Evolutionary conservation across 2,329 filamentous ascomycete genomes (phyloP).

Genomic region (Neurospora sp.): DNA sequence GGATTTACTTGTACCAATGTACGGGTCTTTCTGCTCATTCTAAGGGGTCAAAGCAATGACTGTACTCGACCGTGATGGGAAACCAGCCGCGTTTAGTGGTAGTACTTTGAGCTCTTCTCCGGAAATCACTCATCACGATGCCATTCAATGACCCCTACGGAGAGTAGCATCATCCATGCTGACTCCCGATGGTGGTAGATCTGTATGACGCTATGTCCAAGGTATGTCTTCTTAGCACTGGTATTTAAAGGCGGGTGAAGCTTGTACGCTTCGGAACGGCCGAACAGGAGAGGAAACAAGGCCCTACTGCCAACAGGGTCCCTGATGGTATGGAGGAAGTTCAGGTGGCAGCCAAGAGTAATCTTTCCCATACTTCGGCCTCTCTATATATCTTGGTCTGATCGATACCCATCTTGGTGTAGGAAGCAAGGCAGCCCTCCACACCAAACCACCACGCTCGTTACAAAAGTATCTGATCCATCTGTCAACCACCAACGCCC

Average conservation of each 20-base stretch:
- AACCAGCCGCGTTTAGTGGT: background rate
- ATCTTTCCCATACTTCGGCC: background rate
- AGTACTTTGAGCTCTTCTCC: background rate
- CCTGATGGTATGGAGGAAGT: background rate
- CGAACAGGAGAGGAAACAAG: background rate
- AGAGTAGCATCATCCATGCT: background rate
- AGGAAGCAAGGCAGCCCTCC: background rate
- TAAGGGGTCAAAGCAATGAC: background rate
- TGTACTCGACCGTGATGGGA: background rate
- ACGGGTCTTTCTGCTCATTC: background rate
- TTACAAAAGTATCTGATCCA: background rate
- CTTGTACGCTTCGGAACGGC: background rate
- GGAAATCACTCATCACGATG: background rate
- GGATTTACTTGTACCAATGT: background rate
- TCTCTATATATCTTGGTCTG: background rate
- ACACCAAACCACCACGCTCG: background rate
- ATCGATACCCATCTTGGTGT: background rate
- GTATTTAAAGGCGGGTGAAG: background rate
- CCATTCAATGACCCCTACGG: background rate
- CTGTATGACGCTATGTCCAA: background rate
- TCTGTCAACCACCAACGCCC: background rate
- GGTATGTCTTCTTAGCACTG: background rate
- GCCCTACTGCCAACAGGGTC: background rate
- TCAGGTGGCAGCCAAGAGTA: background rate
- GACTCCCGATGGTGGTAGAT: background rate